Conservation (phyloP, 768 basidiomycete genomes). For the Hygrophorus pudorinus region DNA sequence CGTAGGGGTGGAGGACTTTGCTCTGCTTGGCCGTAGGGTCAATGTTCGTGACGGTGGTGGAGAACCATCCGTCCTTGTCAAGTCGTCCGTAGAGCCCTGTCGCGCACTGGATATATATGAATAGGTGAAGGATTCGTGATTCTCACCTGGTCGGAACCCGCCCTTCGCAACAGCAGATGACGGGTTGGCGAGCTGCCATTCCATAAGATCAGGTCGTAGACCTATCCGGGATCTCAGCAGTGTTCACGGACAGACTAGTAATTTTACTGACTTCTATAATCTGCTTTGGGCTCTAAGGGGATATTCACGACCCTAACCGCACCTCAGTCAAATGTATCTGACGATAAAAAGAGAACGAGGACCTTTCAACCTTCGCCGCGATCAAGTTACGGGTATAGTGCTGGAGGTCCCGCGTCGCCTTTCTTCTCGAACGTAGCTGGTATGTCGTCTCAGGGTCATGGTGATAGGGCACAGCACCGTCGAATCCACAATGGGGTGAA, state of each 20-base stretch:
- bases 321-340: not conserved
- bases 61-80: conserved; percentile 45
- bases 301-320: conserved; percentile 47
- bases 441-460: conserved; percentile 28
- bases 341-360: not conserved
- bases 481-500: conserved; percentile 26
- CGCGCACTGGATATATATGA: not conserved
- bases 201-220: conserved; percentile 33
- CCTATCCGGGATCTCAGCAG: conserved; percentile 19
- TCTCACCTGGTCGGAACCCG: conserved; percentile 41
- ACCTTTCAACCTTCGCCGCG: conserved; percentile 49
- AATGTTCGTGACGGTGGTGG: conserved; percentile 71
- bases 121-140: conserved; percentile 1
- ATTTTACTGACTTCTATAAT: conserved; percentile 43
- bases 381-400: conserved; percentile 54
- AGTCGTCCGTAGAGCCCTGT: conserved; percentile 48
- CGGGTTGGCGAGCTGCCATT: conserved; percentile 57
- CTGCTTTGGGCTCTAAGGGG: conserved; percentile 46
- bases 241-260: not conserved
- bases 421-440: conserved; percentile 38
- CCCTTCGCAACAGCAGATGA: conserved; percentile 42
- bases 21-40: conserved; percentile 73
- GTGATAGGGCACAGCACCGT: conserved; percentile 23
- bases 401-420: conserved; percentile 44
- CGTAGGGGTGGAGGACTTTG: conserved; percentile 56